Evolutionary conservation across 202 grass and related monocot genomes (phyloP), one percentile per base, ranked within the genome.

Genomic region (Elaeis oleifera): DNA sequence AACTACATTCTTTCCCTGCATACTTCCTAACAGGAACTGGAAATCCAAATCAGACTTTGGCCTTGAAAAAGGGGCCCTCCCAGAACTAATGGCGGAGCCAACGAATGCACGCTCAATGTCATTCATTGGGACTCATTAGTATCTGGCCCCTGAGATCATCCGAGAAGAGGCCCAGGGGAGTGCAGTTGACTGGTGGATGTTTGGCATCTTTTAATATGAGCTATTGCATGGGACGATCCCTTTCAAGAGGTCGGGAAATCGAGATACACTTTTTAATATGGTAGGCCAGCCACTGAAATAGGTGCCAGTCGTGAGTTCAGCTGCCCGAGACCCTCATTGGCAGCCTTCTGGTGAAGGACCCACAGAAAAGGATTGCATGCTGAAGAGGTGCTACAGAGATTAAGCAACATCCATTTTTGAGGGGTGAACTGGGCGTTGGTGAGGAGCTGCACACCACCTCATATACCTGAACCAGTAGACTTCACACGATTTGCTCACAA

Each of bases 41-140:
- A 54, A 54, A 19, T 53, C 49, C 24, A 54, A 54, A 29, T 53
- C 25, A 5, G 44, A 18, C 24, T 53, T 67, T 14, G n/a, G 50
- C 15, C 14, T 54, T 2, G 17, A 7, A 5, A 4, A 18, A 3
- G 1, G 51, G 23, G 14, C 49, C 7, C 49, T 54, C 15, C 15
- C 50, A 1, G 64, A 67, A 29, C 23, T 36, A 9, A 67, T 67
- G 64, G 51, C 64, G 19, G 51, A 67, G 50, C 63, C 63, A 17
- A 52, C 16, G 7, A 48, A 26, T 51, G 64, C 24, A 11, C 50
- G 24, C 17, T 67, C 64, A 1, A 55, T 55, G 64, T 68, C 51
- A 39, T 55, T 55, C 8, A 26, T 56, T 3, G 64, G 64, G 25
- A 68, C 25, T 2, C 49, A 66, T 16, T 51, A 56, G 51, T 68